Base-by-base conservation (phyloP, 2,329 filamentous ascomycete genomes). In the Penicillium glabrum region DNA sequence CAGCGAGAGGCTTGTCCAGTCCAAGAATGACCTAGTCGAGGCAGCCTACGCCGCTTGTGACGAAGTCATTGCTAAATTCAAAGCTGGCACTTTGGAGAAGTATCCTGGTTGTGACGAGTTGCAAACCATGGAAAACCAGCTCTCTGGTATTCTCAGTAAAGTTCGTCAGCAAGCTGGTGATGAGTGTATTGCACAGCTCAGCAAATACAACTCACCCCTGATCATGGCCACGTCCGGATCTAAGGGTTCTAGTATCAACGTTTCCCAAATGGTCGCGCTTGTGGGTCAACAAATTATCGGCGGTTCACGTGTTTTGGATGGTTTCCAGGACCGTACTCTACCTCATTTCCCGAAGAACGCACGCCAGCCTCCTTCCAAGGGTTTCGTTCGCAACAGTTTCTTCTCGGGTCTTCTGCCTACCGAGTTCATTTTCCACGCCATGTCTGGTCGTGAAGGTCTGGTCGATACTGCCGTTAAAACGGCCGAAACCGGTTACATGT, bases 401-500 rank as follows among this genome's bases (percentile, higher is more conserved):
- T 99, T 96, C 75, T 90, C 90, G 0, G 95, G 95, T 1, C 80
- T 99, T 1, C 83, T 88, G 1, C 93, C 95, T 2, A 92, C 90
- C 0, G 95, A 99, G 69, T 98, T 99, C 74, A 84, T 98, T 56
- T 98, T 99, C 77, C 95, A 99, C 84, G 95, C 95, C 64, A 97
- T 98, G 79, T 96, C 92, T 68, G 95, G 95, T 67, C 90, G 95
- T 86, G 95, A 98, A 85, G 95, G 95, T 86, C 80, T 99, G 64
- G 93, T 99, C 69, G 95, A 99, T 84, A 99, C 95, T 2, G 95
- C 95, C 59, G 95, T 98, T 78, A 99, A 99, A 80, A 99, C 95
- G 52, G 95, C 95, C 52, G 95, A 99, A 75, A 99, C 95, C 11
- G 95, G 95, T 62, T 99, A 99, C 78, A 99, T 99, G 95, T 98